phyloP scores from a whole-genome alignment of 2,329 filamentous ascomycete species.

The Onygenales sp. region DNA sequence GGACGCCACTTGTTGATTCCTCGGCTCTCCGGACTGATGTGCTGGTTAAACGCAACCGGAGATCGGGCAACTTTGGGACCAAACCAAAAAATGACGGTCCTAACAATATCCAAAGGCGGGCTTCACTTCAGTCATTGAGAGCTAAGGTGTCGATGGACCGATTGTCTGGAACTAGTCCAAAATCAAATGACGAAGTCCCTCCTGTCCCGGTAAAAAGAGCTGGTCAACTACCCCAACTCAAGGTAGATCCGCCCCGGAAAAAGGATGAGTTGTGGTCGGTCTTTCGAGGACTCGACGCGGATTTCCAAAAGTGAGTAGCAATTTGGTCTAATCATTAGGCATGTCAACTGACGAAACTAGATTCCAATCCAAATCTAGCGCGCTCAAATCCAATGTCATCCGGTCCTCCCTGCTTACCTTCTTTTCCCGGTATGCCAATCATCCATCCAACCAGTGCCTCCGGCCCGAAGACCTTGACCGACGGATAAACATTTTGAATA shows the following conservation, averaged over 20 bases:
- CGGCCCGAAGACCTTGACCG: constrained; percentile 73
- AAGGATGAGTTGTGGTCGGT: constrained; percentile 62
- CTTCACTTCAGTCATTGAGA: constrained; percentile 31
- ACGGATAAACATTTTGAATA: constrained; percentile 69
- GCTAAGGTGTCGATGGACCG: constrained; percentile 38
- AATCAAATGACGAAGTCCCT: constrained; percentile 38
- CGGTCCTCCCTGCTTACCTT: constrained; percentile 67
- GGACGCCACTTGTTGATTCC: background rate
- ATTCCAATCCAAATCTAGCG: constrained; percentile 64
- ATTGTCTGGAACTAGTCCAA: constrained; percentile 30
- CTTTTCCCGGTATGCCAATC: constrained; percentile 57
- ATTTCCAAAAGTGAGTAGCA: constrained; percentile 52
- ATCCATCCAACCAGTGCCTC: constrained; percentile 57
- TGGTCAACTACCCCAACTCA: constrained; percentile 12
- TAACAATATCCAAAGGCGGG: constrained; percentile 26
- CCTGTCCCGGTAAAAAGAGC: constrained; percentile 38
- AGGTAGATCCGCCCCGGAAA: constrained; percentile 39
- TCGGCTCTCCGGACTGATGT: background rate
- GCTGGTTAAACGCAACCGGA: background rate
- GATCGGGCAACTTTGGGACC: constrained; percentile 25
- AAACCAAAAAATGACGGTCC: constrained; percentile 25
- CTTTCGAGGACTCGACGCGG: constrained; percentile 59
- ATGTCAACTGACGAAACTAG: constrained; percentile 21
- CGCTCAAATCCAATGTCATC: constrained; percentile 66
- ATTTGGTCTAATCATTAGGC: constrained; percentile 4